Evolutionary conservation across 2,329 filamentous ascomycete genomes (phyloP).

Genomic region (Xylogone sp.): DNA sequence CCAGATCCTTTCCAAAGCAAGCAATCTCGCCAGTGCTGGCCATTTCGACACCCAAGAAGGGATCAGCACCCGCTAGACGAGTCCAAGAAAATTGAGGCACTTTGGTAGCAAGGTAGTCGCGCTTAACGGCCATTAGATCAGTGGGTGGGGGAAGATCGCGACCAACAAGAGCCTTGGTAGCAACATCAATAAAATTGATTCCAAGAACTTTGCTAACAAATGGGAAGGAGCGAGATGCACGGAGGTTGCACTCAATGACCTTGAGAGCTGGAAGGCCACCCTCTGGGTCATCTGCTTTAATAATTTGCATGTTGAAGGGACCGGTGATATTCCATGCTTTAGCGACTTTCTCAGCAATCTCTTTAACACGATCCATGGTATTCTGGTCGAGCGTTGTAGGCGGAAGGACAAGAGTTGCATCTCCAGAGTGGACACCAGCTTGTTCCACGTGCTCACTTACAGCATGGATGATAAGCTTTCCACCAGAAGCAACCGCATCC

Average conservation of each 20-base stretch:
- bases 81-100: conserved; percentile 99
- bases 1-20: conserved; percentile 92
- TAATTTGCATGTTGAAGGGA: conserved; percentile 99
- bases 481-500: conserved; percentile 83
- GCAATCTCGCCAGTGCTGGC: conserved; percentile 95
- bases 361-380: conserved; percentile 85
- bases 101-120: conserved; percentile 93
- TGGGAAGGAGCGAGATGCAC: conserved; percentile 95
- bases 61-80: conserved; percentile 91
- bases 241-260: conserved; percentile 97
- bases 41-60: conserved; percentile 98
- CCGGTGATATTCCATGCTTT: conserved; percentile 97
- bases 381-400: conserved; percentile 73
- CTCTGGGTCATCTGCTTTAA: conserved; percentile 78
- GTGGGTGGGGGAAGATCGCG: conserved; percentile 78
- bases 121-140: conserved; percentile 85
- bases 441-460: conserved; percentile 96
- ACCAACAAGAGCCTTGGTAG: conserved; percentile 86
- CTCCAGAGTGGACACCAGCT: conserved; percentile 96
- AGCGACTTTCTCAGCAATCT: conserved; percentile 93
- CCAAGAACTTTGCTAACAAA: conserved; percentile 97
- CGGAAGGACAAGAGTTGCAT: conserved; percentile 90
- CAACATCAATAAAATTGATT: conserved; percentile 93
- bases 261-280: conserved; percentile 76
- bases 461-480: conserved; percentile 85